Conservation (phyloP, 225 moss, liverwort and hornwort species). For the Pseudoscleropodium purum region DNA sequence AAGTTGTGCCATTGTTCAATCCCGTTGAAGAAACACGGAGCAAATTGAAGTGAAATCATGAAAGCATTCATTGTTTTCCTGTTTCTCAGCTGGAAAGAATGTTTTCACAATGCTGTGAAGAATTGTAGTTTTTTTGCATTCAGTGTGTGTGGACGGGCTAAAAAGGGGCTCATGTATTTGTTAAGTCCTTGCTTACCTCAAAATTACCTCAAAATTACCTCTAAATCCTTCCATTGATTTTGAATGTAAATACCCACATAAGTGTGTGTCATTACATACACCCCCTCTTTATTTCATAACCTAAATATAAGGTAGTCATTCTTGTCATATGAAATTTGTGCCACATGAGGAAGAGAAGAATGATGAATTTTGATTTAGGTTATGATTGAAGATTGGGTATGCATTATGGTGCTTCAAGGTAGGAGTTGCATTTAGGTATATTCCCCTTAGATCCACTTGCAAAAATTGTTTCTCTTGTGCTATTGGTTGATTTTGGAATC, state of each 20-base stretch:
- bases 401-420: not conserved
- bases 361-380: not conserved
- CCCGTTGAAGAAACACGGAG: not conserved
- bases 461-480: not conserved
- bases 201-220: not conserved
- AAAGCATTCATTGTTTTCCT: not conserved
- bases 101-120: not conserved
- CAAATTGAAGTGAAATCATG: not conserved
- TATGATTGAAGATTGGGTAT: not conserved
- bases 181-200: not conserved
- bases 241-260: not conserved
- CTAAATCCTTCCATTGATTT: not conserved
- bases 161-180: not conserved
- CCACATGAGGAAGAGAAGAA: not conserved
- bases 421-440: no score
- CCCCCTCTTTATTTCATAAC: not conserved
- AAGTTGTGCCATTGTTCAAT: not conserved
- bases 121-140: not conserved
- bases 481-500: not conserved
- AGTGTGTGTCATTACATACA: no score
- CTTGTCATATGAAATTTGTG: not conserved
- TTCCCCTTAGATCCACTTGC: not conserved
- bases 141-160: not conserved
- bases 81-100: no score
- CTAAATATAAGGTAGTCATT: not conserved